A percentile compares a stretch with the other conserved stretches of the same genome.
phyloP scores from a whole-genome alignment of 1,284 basidiomycete genomes.

The Trichosporon asahii region DNA sequence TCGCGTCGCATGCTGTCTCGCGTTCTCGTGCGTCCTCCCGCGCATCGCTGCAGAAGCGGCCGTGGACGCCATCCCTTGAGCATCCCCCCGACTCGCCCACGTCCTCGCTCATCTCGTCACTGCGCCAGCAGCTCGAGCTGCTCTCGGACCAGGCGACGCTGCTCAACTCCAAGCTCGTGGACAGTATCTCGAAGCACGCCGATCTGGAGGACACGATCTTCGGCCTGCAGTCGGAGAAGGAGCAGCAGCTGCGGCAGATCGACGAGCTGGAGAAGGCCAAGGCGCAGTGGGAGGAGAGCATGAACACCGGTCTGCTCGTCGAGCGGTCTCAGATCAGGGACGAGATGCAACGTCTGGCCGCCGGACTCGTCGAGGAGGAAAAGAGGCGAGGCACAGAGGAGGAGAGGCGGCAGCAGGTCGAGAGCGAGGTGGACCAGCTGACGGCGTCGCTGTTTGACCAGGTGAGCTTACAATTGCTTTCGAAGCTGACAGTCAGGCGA shows the following conservation, averaged over 20 bases:
- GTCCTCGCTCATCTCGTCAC: constrained; percentile 62
- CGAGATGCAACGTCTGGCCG: constrained; percentile 91
- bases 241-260: constrained; percentile 61
- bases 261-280: constrained; percentile 62
- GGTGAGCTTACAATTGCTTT: constrained; percentile 31
- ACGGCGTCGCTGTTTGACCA: constrained; percentile 78
- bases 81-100: constrained; percentile 51
- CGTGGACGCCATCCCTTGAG: constrained; percentile 18
- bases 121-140: constrained; percentile 77
- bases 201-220: constrained; percentile 90
- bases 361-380: constrained; percentile 89
- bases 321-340: constrained; percentile 85
- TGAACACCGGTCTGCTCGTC: constrained; percentile 74
- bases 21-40: constrained; percentile 15
- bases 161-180: constrained; percentile 87
- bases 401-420: constrained; percentile 67
- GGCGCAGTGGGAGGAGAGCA: constrained; percentile 54
- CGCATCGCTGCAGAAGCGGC: constrained; percentile 10
- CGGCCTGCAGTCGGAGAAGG: constrained; percentile 48
- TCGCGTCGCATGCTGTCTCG: background rate
- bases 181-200: constrained; percentile 84
- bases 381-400: constrained; percentile 86
- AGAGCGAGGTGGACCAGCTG: constrained; percentile 90
- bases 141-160: constrained; percentile 83
- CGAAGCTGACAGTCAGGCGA: constrained; percentile 58